Evolutionary conservation across 2,329 filamentous ascomycete species (phyloP), one percentile per base, ranked within the genome.

Genomic region (Didymella pinodella): DNA sequence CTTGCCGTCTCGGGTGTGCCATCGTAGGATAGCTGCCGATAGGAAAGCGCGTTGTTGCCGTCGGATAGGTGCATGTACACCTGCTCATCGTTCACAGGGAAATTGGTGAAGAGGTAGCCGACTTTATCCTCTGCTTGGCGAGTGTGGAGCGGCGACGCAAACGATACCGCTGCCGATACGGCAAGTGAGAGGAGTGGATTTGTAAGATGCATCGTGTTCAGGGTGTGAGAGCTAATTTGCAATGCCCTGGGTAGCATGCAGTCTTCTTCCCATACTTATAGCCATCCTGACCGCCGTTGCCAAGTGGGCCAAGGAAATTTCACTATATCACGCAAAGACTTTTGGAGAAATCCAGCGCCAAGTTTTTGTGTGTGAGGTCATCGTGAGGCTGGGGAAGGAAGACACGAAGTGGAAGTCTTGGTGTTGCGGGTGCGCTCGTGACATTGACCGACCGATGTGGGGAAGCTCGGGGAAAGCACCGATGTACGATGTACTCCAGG

Each of bases 1-100:
- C 49, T 28, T 26, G 55, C 18, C 12, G 49, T 58, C 31, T 45
- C 45, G 11, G 31, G 38, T 10, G 55, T 58, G 10, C 55, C 49
- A 22, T 58, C 55, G 31, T 53, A 53, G 5, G 55, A 58, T 11
- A 58, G 25, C 18, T 58, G 55, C 1, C 31, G 38, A 18, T 58
- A 58, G 0, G 55, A 58, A 2, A 58, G 49, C 3, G 55, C 55
- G 16, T 58, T 43, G 18, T 58, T 58, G n/a, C 49, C 55, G 18
- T 53, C 44, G 2, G 55, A 58, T 6, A 58, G 26, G 26, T 58
- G 55, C 55, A 58, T 58, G 40, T 58, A 58, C 38, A 58, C 49
- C 46, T 58, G 55, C 20, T 58, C 55, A 49, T 54, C 55, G 11
- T 53, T 31, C 10, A 58, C 55, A 2, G 49, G 55, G 11, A 58